Conservation (phyloP, 2,329 filamentous ascomycete species). For the Hymenoscyphus albidus region DNA sequence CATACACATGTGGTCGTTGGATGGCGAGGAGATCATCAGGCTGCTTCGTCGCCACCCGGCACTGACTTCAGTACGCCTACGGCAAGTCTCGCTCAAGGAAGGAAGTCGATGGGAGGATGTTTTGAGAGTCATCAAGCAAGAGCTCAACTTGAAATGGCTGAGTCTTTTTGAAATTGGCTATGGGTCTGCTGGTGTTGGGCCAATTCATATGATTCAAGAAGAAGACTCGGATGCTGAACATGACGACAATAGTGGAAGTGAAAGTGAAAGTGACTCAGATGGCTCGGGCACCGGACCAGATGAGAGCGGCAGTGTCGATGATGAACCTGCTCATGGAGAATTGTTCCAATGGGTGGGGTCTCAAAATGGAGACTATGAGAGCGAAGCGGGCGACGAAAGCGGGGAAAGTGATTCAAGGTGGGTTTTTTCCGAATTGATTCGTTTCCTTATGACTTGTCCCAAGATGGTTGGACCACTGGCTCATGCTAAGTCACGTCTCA, state of each 20-base stretch:
- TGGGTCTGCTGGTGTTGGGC: slow-evolving; percentile 33
- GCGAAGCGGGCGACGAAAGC: slow-evolving; percentile 34
- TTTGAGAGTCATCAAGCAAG: slow-evolving; percentile 50
- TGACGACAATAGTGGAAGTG: slow-evolving; percentile 25
- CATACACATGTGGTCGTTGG: slow-evolving; percentile 60
- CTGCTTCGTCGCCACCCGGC: slow-evolving; percentile 53
- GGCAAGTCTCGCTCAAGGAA: slow-evolving; percentile 57
- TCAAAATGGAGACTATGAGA: slow-evolving; percentile 20
- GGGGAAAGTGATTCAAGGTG: slow-evolving; percentile 21
- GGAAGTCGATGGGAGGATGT: slow-evolving; percentile 60
- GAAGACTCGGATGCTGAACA: slow-evolving; percentile 44
- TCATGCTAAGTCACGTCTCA: too few relatives aligned
- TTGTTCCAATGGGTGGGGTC: background rate
- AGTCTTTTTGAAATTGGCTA: slow-evolving; percentile 61
- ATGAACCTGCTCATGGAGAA: background rate
- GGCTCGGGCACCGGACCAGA: slow-evolving; percentile 6
- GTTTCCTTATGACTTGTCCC: too few relatives aligned
- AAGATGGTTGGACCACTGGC: too few relatives aligned
- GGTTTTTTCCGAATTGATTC: too few relatives aligned
- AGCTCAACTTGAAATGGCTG: slow-evolving; percentile 59
- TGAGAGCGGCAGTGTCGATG: slow-evolving; percentile 15
- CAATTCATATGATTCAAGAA: slow-evolving; percentile 36
- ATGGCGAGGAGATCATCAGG: slow-evolving; percentile 56
- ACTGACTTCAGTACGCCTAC: slow-evolving; percentile 55
- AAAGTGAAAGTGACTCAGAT: background rate